Evolutionary conservation across 257 asterid species (phyloP), one percentile per base, ranked within the genome.

Genomic region (Gentiana straminea): DNA sequence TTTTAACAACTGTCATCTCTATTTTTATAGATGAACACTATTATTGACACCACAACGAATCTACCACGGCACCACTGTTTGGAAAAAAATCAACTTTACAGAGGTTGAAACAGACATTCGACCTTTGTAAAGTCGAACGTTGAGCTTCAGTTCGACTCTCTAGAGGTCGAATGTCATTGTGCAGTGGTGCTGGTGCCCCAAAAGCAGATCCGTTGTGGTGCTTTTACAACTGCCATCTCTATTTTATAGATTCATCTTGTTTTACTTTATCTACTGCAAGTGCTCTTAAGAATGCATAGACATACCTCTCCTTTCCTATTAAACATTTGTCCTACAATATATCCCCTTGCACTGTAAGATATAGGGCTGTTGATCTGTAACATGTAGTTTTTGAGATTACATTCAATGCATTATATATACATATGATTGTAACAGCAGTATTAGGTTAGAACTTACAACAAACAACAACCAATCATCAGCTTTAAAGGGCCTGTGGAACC

Each of bases 391-490:
- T 35, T 12, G 36, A 13, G 11, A 46, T 47, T 32, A 33, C 37
- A 15, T n/a, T 8, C 24, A 9, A 7, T 62, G 10, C 59, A 41
- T 11, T 13, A 3, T 13, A 54, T 51, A 50, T 51, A 47, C 33
- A 55, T 55, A 12, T 43, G 35, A 53, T 33, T 15, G 7, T 15
- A 49, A 7, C 11, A 12, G 2, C 35, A 11, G 8, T 33, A 55
- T 3, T n/a, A 32, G 53, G 57, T 34, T 56, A 54, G 52, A 63
- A 72, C 97, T 81, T 64, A 87, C 98, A 72, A 77, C 98, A 78
- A 74, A 91, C 68, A 91, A 78, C 73, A 87, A 69, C 98, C 98
- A 91, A 59, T 91, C 98, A 65, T 91, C 98, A 52, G 96, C 94
- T 78, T 86, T 81, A 63, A 87, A 68, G 51, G 87, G 71, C 71